Base-by-base conservation (phyloP, 2,329 filamentous ascomycete genomes). In the Aspergillus fischeri region DNA sequence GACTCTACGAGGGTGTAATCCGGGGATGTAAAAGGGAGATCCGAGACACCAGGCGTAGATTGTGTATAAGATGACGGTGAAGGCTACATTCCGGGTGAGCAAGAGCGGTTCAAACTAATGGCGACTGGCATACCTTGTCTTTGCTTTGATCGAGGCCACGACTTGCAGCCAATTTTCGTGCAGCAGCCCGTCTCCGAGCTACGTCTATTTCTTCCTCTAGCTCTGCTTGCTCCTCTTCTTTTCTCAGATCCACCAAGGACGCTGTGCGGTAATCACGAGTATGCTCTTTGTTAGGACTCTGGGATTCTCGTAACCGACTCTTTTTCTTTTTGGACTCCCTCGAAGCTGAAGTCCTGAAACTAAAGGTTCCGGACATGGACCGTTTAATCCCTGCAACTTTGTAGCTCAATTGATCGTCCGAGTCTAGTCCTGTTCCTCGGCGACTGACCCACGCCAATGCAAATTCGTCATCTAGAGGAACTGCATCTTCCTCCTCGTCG, bases 391-490 rank as follows among this genome's bases (percentile, higher is more conserved):
- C 72, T 27, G 68, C 69, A 8, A 76, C 86, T 61, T 83, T 88
- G 49, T 82, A 84, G 66, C 88, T 92, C 63, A 87, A 87, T 49
- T 83, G 82, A 67, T 91, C 89, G 56, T 94, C 91, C 17, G 78
- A 78, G 45, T 77, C 78, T 29, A 78, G 71, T 3, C 76, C 77
- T 1, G 82, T 85, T n/a, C 82, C 83, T 63, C 88, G 85, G 53
- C 89, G 84, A 59, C 92, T 61, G 3, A 54, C 87, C 60, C 97
- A 80, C 3, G 87, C 86, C 71, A 96, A 87, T 2, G 92, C 90
- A 65, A 97, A 95, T 68, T 97, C 92, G 69, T 97, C 93, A 66
- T 93, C 91, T 20, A 97, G 77, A 11, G 92, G 90, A n/a, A 96
- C 85, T 0, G 93, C 93, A 74, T 97, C 93, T 71, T 96, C 92